Evolutionary conservation across 2,329 filamentous ascomycete species (phyloP), one percentile per base, ranked within the genome.

Genomic region (Fulvia fulva): DNA sequence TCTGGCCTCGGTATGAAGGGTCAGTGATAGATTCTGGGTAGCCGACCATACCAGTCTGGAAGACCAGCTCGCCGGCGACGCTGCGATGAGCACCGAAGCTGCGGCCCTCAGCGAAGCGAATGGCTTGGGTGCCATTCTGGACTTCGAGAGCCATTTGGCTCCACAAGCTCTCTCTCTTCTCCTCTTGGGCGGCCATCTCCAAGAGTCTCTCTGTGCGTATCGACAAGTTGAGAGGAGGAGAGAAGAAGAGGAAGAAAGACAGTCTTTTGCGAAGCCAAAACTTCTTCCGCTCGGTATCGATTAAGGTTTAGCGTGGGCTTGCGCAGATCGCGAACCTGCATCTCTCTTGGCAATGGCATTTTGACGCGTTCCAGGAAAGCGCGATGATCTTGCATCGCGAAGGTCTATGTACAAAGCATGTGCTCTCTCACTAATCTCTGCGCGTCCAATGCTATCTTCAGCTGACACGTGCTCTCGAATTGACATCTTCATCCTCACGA

Each of bases 11-110:
- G 77, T 94, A 93, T 51, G 90, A 93, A 66, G 90, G 90, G 73
- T 94, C 90, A 61, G 90, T 93, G 68, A 94, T 83, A 50, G 88
- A 95, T 81, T 99, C 94, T 44, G 94, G 92, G 75, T 99, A 99
- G 72, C 94, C 94, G 68, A 97, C 94, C 92, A 97, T 96, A 77
- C 94, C 94, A 58, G 94, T 99, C 83, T 97, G 93, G 81, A 99
- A 99, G 78, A 99, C 94, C 74, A 99, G 83, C 82, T 99, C 94
- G 75, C 94, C 94, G 66, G 93, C 89, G 71, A 95, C 86, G 79
- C 90, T 96, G 83, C 92, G 96, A 72, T 90, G 83, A 64, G 93
- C 92, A 77, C 94, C 94, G 74, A 99, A 99, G 83, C 91, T 96
- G 81, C 90, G 91, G 68, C 94, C 94, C 74, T 95, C 90, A 81